Percentiles rank a stretch among this genome's conserved stretches.
These are phyloP conservation scores for Suillus brevipes DNA, from an alignment of 768 basidiomycete species.

Conservation along the genomic window DNA sequence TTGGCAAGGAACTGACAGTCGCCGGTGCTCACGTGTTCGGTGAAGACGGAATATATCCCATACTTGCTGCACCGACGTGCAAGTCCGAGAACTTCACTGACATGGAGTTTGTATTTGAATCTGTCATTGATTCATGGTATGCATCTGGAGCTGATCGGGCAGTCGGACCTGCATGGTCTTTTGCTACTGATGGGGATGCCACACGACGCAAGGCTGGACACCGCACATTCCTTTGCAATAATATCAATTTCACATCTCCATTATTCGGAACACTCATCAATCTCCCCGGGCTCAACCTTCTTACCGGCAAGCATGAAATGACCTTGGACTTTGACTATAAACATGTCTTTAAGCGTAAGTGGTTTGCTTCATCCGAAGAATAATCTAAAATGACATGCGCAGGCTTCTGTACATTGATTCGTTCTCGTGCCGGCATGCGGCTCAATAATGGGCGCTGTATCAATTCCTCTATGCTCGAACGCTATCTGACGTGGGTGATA, in stretches of 20 bases:
- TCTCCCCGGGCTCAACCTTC: conserved; percentile 18
- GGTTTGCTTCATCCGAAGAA: not conserved
- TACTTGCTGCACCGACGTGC: conserved; percentile 16
- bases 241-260: not conserved
- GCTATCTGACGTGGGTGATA: not conserved
- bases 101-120: conserved; percentile 6
- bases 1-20: conserved; percentile 19
- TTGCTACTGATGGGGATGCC: conserved; percentile 20
- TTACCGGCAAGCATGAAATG: conserved; percentile 10
- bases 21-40: conserved; percentile 9
- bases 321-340: conserved; percentile 20
- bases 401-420: conserved; percentile 17
- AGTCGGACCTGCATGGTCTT: conserved; percentile 18
- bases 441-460: conserved; percentile 1
- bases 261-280: conserved; percentile 8
- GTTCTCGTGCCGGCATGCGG: not conserved
- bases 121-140: conserved; percentile 2
- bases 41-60: conserved; percentile 11
- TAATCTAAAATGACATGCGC: not conserved
- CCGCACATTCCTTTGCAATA: not conserved
- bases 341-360: conserved; percentile 21
- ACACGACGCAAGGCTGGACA: conserved; percentile 12
- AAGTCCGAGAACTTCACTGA: conserved; percentile 10
- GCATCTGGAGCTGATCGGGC: not conserved
- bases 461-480: not conserved